phyloP scores from a whole-genome alignment of 2,329 filamentous ascomycete species.

The Exophiala oligosperma region DNA sequence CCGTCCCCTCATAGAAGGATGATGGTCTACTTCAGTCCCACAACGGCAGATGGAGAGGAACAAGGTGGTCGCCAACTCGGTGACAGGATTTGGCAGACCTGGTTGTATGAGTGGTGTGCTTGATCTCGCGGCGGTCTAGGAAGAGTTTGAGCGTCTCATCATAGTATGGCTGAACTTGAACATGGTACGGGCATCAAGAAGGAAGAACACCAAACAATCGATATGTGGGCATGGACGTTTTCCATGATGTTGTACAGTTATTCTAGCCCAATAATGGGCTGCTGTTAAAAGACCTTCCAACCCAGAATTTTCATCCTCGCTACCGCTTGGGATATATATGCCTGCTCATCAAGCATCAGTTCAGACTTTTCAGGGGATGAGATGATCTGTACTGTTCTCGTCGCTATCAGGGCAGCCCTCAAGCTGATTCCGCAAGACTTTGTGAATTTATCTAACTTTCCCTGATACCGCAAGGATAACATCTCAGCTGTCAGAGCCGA shows the following conservation, averaged over 20 bases:
- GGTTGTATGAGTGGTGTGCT: too few relatives aligned
- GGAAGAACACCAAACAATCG: constrained; percentile 11
- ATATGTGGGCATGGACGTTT: constrained; percentile 21
- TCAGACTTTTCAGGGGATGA: constrained; percentile 26
- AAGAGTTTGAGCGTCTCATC: too few relatives aligned
- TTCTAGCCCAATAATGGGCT: constrained; percentile 22
- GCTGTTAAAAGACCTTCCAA: constrained; percentile 17
- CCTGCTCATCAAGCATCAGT: constrained; percentile 20
- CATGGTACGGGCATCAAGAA: constrained; percentile 25
- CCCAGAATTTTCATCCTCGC: constrained; percentile 22
- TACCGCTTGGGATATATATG: constrained; percentile 26
- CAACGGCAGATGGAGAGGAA: too few relatives aligned
- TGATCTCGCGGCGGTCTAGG: too few relatives aligned
- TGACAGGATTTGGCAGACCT: too few relatives aligned
- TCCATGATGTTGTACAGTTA: constrained; percentile 24
- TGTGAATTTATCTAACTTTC: too few relatives aligned
- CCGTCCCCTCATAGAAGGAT: too few relatives aligned
- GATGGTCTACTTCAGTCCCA: too few relatives aligned
- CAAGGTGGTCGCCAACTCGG: too few relatives aligned
- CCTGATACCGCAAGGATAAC: too few relatives aligned
- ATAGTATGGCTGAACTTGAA: constrained; percentile 25
- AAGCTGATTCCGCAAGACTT: constrained; percentile 43
- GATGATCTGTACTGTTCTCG: constrained; percentile 19
- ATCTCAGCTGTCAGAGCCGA: too few relatives aligned
- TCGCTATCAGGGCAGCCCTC: constrained; percentile 34